These are phyloP conservation scores for Torulaspora maleeae DNA, from an alignment of 805 yeast species.

Conservation along the genomic window DNA sequence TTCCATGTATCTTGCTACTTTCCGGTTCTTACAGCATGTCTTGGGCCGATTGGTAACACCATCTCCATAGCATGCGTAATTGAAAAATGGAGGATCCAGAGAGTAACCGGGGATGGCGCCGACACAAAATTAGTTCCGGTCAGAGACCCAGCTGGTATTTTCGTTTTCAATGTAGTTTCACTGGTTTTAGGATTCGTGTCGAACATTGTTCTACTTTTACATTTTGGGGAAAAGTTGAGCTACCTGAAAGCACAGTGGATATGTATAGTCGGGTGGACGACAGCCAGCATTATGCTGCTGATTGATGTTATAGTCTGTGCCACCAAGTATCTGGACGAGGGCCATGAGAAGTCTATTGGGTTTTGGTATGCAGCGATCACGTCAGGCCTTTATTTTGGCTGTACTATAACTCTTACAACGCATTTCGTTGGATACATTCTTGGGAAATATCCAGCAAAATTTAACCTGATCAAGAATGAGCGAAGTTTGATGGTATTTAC, in stretches of 20 bases:
- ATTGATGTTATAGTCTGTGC: slow-evolving; percentile 35
- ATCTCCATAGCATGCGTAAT: slow-evolving; percentile 66
- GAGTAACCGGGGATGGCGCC: slow-evolving; percentile 5
- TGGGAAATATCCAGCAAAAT: slow-evolving; percentile 62
- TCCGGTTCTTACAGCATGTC: slow-evolving; percentile 71
- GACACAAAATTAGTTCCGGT: neutral
- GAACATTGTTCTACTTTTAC: slow-evolving; percentile 62
- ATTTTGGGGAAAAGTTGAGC: slow-evolving; percentile 54
- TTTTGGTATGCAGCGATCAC: slow-evolving; percentile 77
- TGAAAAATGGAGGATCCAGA: slow-evolving; percentile 55
- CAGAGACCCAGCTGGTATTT: slow-evolving; percentile 37
- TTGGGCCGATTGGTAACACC: slow-evolving; percentile 76
- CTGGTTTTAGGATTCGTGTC: slow-evolving; percentile 62
- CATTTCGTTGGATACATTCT: slow-evolving; percentile 60
- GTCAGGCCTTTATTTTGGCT: slow-evolving; percentile 52
- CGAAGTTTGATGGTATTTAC: slow-evolving; percentile 71
- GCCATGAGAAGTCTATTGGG: slow-evolving; percentile 47
- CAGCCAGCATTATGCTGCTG: slow-evolving; percentile 53
- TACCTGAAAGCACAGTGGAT: slow-evolving; percentile 59
- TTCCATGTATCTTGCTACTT: slow-evolving; percentile 61
- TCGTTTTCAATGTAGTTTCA: slow-evolving; percentile 57
- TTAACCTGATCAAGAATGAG: slow-evolving; percentile 63
- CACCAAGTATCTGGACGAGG: slow-evolving; percentile 19
- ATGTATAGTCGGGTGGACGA: slow-evolving; percentile 60
- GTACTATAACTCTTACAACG: slow-evolving; percentile 47